These are phyloP conservation scores for Elsinoe necatrix DNA, from an alignment of 2,329 filamentous ascomycete species.

Conservation along the genomic window DNA sequence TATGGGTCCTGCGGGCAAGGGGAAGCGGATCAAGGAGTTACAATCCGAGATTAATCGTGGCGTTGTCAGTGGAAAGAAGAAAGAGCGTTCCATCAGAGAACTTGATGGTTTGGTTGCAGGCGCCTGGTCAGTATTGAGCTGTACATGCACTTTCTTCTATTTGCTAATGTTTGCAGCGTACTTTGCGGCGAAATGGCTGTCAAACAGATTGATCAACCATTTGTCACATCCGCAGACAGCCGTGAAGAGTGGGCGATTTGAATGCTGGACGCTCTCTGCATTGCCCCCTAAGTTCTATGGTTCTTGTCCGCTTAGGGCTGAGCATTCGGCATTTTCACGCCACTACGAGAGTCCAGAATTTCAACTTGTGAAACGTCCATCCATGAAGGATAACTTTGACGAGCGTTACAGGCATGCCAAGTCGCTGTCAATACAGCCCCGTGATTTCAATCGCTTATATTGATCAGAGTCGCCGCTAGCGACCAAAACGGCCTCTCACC, in stretches of 20 bases:
- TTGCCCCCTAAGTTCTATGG: no score
- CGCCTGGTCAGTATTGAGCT: constrained; percentile 58
- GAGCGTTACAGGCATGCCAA: neutral
- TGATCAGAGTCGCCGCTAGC: constrained; percentile 2
- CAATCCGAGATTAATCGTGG: constrained; percentile 77
- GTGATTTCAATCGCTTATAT: constrained; percentile 1
- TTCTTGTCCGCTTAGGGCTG: no score
- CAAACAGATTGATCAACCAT: constrained; percentile 87
- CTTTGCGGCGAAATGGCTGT: constrained; percentile 93
- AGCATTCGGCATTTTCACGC: no score
- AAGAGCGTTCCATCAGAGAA: constrained; percentile 78
- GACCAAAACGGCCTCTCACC: neutral
- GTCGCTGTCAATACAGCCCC: neutral
- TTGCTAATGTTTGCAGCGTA: constrained; percentile 49
- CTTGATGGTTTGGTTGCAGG: constrained; percentile 86
- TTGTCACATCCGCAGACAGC: constrained; percentile 66
- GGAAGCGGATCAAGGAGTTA: constrained; percentile 72
- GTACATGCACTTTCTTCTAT: constrained; percentile 2
- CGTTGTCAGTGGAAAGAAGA: constrained; percentile 52
- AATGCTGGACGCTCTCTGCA: neutral
- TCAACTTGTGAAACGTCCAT: no score
- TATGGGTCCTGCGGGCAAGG: constrained; percentile 65
- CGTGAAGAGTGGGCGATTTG: constrained; percentile 66
- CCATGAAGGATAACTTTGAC: neutral
- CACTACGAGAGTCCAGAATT: no score